These are phyloP conservation scores for Apium graveolens DNA, from an alignment of 129 eudicot genomes.

Conservation along the genomic window DNA sequence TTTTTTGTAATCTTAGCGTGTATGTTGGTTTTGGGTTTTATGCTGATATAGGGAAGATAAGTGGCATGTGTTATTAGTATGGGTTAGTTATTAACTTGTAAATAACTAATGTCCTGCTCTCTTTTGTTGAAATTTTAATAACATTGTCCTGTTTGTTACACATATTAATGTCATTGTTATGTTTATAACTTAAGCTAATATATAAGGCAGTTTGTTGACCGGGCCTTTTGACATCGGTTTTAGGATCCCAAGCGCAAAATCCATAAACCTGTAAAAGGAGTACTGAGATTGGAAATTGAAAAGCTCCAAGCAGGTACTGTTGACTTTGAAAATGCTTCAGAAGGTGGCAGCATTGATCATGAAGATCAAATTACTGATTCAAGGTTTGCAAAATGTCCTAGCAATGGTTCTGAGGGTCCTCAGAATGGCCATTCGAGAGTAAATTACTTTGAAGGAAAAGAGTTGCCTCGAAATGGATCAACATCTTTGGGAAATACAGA, in stretches of 20 bases:
- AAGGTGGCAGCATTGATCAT: constrained; percentile 56
- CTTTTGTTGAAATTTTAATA: not conserved
- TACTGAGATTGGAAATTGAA: constrained; percentile 82
- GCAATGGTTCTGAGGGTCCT: constrained; percentile 49
- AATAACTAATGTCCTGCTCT: not conserved
- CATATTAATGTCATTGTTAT: not conserved
- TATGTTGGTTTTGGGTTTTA: not conserved
- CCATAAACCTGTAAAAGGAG: constrained; percentile 97
- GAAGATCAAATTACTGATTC: constrained; percentile 51
- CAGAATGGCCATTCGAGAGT: constrained; percentile 28
- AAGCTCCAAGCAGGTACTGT: constrained; percentile 65
- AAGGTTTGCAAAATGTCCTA: constrained; percentile 30
- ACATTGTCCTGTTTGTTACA: not conserved
- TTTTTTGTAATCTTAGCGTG: not conserved
- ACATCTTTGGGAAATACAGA: constrained; percentile 43
- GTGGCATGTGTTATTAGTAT: not conserved
- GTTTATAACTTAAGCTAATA: not conserved
- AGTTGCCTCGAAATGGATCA: constrained; percentile 52
- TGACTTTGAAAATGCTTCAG: constrained; percentile 66
- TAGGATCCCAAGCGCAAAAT: constrained; percentile 97
- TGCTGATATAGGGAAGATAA: not conserved
- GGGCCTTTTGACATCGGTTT: constrained; percentile 6
- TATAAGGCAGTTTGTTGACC: not conserved
- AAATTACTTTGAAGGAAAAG: constrained; percentile 34
- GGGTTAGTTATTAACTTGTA: not conserved